Evolutionary conservation across 2,329 filamentous ascomycete species (phyloP), one percentile per base, ranked within the genome.

Genomic region (Paraphaeosphaeria sporulosa): DNA sequence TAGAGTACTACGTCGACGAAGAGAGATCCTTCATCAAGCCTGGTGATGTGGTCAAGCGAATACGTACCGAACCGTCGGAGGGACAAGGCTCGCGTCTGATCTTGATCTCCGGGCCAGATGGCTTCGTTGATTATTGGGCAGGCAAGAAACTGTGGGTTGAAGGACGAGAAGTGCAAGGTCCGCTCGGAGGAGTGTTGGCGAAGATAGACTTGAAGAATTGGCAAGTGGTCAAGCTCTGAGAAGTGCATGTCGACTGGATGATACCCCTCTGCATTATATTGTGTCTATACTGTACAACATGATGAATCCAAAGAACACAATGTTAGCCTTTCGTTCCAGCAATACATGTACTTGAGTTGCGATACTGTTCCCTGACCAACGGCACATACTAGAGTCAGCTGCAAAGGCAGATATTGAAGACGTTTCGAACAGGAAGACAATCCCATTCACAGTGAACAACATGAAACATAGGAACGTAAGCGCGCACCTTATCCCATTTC

Each of bases 101-200:
- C n/a, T 83, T 97, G 58, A 86, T 98, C 1, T 96, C 93, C 0
- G 95, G 95, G 0, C 94, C 95, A 0, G 92, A 96, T 56, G 94
- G 95, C 0, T 98, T 98, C 78, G 85, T 98, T 42, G 85, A 86
- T 46, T 86, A 90, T 64, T 92, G 91, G 79, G 92, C 93, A 2
- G 94, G 95, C 1, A 82, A 88, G 10, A 97, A 96, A 79, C 79
- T 86, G 3, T 96, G 92, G 91, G 81, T 84, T 12, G 84, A 85
- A 30, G 92, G 93, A 0, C 81, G 82, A 59, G 90, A 96, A 78
- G 82, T 86, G 12, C 93, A 97, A 71, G 94, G 94, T 0, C 83
- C 86, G 0, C 79, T 97, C 0, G 85, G 86, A 6, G 94, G 94
- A 0, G 75, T 93, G 2, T 77, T 94, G 21, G 86, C 84, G 1